Evolutionary conservation across 2,329 filamentous ascomycete species (phyloP).

Genomic region (Diplodia intermedia): DNA sequence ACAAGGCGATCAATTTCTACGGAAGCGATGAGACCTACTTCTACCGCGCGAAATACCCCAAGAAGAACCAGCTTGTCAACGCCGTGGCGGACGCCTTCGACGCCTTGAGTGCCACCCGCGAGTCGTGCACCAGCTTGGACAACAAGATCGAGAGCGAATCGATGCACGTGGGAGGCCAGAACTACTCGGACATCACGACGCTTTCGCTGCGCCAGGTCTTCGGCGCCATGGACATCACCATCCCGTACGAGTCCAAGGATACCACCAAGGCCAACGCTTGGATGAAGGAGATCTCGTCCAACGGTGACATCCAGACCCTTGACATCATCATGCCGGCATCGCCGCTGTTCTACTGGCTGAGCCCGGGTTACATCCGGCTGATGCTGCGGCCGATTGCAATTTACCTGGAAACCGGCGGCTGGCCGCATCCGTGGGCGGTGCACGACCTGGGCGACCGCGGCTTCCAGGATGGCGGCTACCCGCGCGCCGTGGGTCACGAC

Average conservation of each 20-base stretch:
- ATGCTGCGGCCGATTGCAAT: constrained; percentile 53
- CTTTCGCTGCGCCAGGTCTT: constrained; percentile 53
- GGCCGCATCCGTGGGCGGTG: constrained; percentile 48
- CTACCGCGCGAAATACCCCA: constrained; percentile 46
- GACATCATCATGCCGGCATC: constrained; percentile 54
- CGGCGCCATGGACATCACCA: constrained; percentile 51
- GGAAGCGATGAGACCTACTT: constrained; percentile 50
- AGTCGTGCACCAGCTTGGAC: constrained; percentile 47
- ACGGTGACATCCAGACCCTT: constrained; percentile 54
- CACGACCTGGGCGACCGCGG: constrained; percentile 48
- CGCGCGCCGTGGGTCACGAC: constrained; percentile 51
- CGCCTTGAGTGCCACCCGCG: constrained; percentile 48
- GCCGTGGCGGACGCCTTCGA: constrained; percentile 51
- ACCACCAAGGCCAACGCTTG: constrained; percentile 47
- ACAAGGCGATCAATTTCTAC: constrained; percentile 51
- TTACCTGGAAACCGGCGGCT: constrained; percentile 52
- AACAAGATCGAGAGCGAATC: constrained; percentile 41
- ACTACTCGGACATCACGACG: constrained; percentile 53
- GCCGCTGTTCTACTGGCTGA: constrained; percentile 53
- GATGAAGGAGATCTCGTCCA: constrained; percentile 54
- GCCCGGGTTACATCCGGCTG: constrained; percentile 53
- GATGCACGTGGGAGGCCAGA: constrained; percentile 44
- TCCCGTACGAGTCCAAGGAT: constrained; percentile 42
- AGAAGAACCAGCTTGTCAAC: constrained; percentile 38
- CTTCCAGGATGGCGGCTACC: constrained; percentile 41